Evolutionary conservation across 2,329 filamentous ascomycete genomes (phyloP).

Genomic region (Stagonosporopsis cucurbitacearum): DNA sequence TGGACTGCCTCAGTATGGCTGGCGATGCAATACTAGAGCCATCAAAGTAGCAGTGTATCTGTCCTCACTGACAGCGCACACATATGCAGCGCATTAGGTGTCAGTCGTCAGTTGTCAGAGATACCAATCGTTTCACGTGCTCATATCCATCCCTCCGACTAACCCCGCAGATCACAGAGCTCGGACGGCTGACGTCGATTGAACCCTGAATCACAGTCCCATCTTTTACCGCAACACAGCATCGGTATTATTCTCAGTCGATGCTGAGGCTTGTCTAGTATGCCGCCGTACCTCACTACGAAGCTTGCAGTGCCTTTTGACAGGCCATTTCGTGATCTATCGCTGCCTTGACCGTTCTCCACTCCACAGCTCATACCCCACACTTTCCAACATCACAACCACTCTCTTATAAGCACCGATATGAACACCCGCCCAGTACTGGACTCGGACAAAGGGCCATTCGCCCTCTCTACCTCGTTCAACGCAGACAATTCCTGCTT

Average conservation of each 20-base stretch:
- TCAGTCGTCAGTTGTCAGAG: too few species aligned
- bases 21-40: background rate
- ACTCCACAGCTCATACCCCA: conserved; percentile 18
- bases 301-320: conserved; percentile 23
- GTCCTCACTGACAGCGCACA: background rate
- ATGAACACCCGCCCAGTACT: conserved; percentile 94
- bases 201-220: conserved; percentile 7
- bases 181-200: conserved; percentile 21
- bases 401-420: conserved; percentile 5
- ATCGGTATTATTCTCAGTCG: conserved; percentile 18
- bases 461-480: conserved; percentile 83
- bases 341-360: conserved; percentile 15
- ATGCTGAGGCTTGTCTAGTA: conserved; percentile 31
- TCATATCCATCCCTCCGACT: background rate
- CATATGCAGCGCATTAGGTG: background rate
- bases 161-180: conserved; percentile 19
- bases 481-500: conserved; percentile 87
- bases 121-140: conserved; percentile 11
- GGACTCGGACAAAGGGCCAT: conserved; percentile 74
- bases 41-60: background rate
- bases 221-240: background rate
- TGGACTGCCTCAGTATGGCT: background rate
- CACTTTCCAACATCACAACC: conserved; percentile 1
- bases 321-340: conserved; percentile 17
- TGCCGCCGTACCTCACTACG: conserved; percentile 22